Evolutionary conservation across 495 filamentous ascomycete genomes (phyloP).

Genomic region (Aspergillus avenaceus): DNA sequence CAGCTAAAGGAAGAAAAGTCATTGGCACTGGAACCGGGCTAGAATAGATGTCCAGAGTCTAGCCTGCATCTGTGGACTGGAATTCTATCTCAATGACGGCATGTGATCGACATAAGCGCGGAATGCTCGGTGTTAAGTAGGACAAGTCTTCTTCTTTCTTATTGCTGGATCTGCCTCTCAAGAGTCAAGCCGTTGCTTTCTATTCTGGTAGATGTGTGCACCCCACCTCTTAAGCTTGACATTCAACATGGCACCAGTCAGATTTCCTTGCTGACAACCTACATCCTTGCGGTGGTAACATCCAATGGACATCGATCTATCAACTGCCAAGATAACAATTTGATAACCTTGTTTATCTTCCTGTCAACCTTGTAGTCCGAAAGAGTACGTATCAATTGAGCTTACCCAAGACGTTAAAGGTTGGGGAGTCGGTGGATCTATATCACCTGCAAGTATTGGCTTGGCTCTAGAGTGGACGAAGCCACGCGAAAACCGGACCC

Average conservation of each 20-base stretch:
- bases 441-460: background rate
- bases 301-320: background rate
- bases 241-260: too few species aligned
- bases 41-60: background rate
- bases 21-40: background rate
- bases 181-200: too few species aligned
- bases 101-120: background rate
- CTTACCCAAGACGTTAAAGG: background rate
- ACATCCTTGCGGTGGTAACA: background rate
- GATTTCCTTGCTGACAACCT: too few species aligned
- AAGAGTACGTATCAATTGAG: background rate
- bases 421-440: background rate
- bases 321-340: background rate
- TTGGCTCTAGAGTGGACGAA: background rate
- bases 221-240: too few species aligned
- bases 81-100: background rate
- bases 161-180: background rate
- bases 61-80: too few species aligned
- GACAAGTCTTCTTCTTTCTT: background rate
- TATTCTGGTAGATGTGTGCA: too few species aligned
- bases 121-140: background rate
- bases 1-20: background rate
- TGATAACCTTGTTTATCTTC: background rate
- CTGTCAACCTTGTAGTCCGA: background rate
- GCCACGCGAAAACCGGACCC: background rate